Evolutionary conservation across 202 grass and related monocot species (phyloP).

Genomic region (Carex arenaria): DNA sequence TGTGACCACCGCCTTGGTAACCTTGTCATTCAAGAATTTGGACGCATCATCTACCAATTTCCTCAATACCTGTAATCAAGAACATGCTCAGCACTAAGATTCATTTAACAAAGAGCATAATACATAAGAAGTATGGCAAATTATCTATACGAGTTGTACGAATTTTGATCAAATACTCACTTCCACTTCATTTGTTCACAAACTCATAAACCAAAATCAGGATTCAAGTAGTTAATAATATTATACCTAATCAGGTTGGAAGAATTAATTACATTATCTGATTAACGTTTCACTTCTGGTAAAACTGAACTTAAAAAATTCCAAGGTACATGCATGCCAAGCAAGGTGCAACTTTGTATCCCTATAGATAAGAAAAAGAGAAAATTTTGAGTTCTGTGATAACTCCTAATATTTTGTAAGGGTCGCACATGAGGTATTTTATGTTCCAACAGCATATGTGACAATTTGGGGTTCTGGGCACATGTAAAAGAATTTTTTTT

Average conservation of each 20-base stretch:
- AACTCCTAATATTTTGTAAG: not conserved
- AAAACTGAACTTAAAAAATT: not conserved
- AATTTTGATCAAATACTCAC: not conserved
- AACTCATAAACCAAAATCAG: not conserved
- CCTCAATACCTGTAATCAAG: constrained; percentile 61
- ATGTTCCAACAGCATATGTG: not conserved
- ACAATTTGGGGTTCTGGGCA: not conserved
- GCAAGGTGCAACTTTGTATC: not conserved
- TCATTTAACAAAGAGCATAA: not conserved
- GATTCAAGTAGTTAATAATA: not conserved
- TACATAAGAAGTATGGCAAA: not conserved
- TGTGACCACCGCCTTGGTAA: constrained; percentile 93
- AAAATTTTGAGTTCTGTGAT: not conserved
- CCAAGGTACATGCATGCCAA: not conserved
- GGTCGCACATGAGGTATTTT: not conserved
- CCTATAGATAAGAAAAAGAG: not conserved
- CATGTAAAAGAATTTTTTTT: not conserved
- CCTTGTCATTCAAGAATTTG: constrained; percentile 94
- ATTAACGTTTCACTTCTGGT: not conserved
- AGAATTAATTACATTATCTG: not conserved
- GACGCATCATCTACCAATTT: constrained; percentile 95
- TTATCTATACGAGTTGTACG: not conserved
- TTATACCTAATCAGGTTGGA: not conserved
- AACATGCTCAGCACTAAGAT: not conserved
- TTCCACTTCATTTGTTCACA: not conserved